phyloP scores from a whole-genome alignment of 2,329 filamentous ascomycete genomes.

The Trichoderma sp. region DNA sequence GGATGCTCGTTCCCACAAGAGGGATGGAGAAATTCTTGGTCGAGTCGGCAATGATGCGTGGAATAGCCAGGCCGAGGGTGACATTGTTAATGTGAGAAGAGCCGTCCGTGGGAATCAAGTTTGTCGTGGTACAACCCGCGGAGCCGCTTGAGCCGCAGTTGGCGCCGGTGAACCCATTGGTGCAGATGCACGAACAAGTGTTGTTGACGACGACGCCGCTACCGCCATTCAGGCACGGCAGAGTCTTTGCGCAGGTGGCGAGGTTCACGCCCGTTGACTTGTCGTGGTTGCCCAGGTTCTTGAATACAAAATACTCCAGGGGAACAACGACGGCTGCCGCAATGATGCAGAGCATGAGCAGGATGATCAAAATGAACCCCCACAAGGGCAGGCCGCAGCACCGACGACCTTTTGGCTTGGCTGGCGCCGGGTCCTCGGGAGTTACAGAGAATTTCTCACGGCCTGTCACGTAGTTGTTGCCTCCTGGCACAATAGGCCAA shows the following conservation, averaged over 20 bases:
- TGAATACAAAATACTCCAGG: slow-evolving; percentile 62
- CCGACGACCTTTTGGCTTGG: slow-evolving; percentile 51
- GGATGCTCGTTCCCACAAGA: slow-evolving; percentile 67
- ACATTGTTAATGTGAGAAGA: slow-evolving; percentile 58
- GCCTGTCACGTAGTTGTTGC: not conserved
- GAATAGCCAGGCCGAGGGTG: slow-evolving; percentile 78
- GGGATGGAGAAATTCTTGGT: slow-evolving; percentile 72
- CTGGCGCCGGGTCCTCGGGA: slow-evolving; percentile 28
- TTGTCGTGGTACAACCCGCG: slow-evolving; percentile 56
- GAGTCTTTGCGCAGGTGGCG: slow-evolving; percentile 58
- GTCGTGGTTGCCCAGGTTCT: slow-evolving; percentile 43
- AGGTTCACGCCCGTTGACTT: slow-evolving; percentile 42
- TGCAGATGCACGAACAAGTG: slow-evolving; percentile 82
- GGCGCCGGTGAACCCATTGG: slow-evolving; percentile 75
- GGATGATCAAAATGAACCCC: slow-evolving; percentile 66
- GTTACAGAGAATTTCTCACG: not conserved
- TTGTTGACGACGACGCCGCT: slow-evolving; percentile 68
- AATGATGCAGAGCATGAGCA: slow-evolving; percentile 71
- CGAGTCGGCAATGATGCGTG: slow-evolving; percentile 68
- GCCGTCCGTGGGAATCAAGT: slow-evolving; percentile 43
- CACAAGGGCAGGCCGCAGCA: slow-evolving; percentile 86
- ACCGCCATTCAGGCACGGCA: slow-evolving; percentile 78
- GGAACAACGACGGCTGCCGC: slow-evolving; percentile 83
- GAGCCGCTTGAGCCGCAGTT: slow-evolving; percentile 51
- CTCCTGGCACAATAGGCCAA: slow-evolving; percentile 49